Evolutionary conservation across 2,329 filamentous ascomycete species (phyloP), one percentile per base, ranked within the genome.

Genomic region (Zalaria obscura): DNA sequence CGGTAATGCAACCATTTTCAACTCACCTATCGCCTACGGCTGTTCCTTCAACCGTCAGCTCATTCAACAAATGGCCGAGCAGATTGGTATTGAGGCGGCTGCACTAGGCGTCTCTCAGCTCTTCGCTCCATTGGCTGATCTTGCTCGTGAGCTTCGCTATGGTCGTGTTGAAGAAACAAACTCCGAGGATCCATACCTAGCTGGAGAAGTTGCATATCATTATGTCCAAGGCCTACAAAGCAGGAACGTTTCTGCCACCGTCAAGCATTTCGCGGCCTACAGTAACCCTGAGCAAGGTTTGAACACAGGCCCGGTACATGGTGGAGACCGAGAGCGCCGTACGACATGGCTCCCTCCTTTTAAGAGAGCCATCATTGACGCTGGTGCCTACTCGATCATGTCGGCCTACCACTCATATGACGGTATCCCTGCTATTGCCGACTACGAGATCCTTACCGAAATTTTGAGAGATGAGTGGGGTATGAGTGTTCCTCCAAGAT

Each of bases 1-100:
- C 35, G 72, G 73, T 6, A 85, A 85, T 55, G 80, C 79, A 3
- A 86, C 82, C 1, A 82, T 86, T 45, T 87, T 85, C 65, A 86
- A 85, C 59, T 83, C 78, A 1, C 81, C 82, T 0, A 84, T 86
- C 49, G 80, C 67, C 5, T 74, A 81, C 40, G 80, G 75, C 10
- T 83, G 78, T 52, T 80, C 80, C 0, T 86, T 78, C 64, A 82
- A 86, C 53, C 71, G 72, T 0, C 67, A 68, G 34, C 59, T 84
- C 9, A 63, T 84, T 3, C 60, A 76, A 48, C 70, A 80, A 48
- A 84, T 85, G 79, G 80, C 68, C 5, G 61, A 64, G 3, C 68
- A 72, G 11, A 83, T 84, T 48, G 80, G 70, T 4, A 68, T 73
- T 38, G 81, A 87, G 58, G 67, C 79, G 25, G 64, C 68, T 40